A percentile compares a stretch with the other conserved stretches of the same genome.
Evolutionary conservation across 2,329 filamentous ascomycete species (phyloP).

Genomic region (Colletotrichum shisoi): DNA sequence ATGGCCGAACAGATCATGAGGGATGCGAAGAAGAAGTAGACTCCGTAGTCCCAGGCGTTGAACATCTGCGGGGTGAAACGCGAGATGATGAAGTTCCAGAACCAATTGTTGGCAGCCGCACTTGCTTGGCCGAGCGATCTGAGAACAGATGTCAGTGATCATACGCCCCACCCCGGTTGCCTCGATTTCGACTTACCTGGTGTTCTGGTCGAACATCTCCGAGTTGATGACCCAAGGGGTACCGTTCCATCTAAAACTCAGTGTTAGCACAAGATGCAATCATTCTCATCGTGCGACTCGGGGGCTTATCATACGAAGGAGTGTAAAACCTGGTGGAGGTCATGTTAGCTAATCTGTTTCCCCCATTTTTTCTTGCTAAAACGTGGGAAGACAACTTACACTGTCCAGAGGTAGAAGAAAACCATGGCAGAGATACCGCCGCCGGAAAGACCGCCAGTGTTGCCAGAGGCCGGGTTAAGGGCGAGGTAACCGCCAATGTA

Average conservation of each 20-base stretch:
- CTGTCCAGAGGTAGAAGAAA: slow-evolving; percentile 78
- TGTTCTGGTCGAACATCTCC: slow-evolving; percentile 77
- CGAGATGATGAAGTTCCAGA: slow-evolving; percentile 74
- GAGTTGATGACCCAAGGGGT: slow-evolving; percentile 79
- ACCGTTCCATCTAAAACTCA: slow-evolving; percentile 65
- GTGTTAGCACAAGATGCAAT: background rate
- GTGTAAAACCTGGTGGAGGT: slow-evolving; percentile 66
- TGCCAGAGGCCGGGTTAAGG: slow-evolving; percentile 46
- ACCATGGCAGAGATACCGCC: slow-evolving; percentile 67
- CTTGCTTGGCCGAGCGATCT: slow-evolving; percentile 73
- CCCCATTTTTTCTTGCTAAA: background rate
- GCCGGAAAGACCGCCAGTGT: slow-evolving; percentile 48
- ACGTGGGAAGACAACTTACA: background rate
- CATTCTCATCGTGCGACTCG: no score
- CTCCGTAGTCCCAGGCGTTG: slow-evolving; percentile 65
- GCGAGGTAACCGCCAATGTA: slow-evolving; percentile 66
- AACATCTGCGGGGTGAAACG: slow-evolving; percentile 75
- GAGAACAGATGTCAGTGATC: slow-evolving; percentile 52
- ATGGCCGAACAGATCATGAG: slow-evolving; percentile 66
- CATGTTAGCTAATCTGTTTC: slow-evolving; percentile 3
- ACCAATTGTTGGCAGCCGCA: slow-evolving; percentile 76
- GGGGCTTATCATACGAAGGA: slow-evolving; percentile 51
- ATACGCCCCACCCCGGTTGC: background rate
- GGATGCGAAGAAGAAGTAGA: slow-evolving; percentile 73
- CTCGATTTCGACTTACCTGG: slow-evolving; percentile 17